Base-by-base conservation (phyloP, 495 filamentous ascomycete species). In the Trichoderma erinaceum region DNA sequence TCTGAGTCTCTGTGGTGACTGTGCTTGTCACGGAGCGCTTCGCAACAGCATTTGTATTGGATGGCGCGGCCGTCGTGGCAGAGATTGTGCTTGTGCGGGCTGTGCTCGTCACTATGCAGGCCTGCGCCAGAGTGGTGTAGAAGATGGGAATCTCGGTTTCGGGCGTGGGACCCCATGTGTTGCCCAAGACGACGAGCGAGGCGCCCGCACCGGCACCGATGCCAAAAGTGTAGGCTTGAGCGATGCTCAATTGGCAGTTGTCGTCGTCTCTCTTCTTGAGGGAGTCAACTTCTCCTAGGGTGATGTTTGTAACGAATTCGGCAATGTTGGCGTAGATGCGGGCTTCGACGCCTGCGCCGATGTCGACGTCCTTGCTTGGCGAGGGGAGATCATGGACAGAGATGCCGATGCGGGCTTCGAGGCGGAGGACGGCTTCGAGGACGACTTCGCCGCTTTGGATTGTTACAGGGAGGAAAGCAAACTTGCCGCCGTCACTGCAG, bases 391-490 rank as follows among this genome's bases (percentile, higher is more conserved):
- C 21, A 23, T 65, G 66, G 27, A 83, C 18, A 46, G 77, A 71
- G 52, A 86, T 69, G 2, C 84, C 84, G 25, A 78, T 78, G 52
- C 80, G 75, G 16, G 81, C 68, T 32, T 79, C 78, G 35, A 85
- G 68, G 18, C 78, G 80, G 1, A 87, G 73, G 13, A 81, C 66
- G 0, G 80, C 85, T 5, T 75, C 78, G 18, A 84, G 74, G 6
- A 81, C 70, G 12, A 77, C 77, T 4, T 75, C 76, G 21, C 76
- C 75, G 38, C 74, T 77, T 67, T 75, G 69, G 16, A 86, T 74
- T 2, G 75, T 81, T 15, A 86, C 80, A 5, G 85, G 84, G 16
- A 87, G 79, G 67, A 87, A 86, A 69, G 86, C 83, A 70, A 83
- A 86, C n/a, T 78, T 68, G 35, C 77, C 85, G 44, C 83, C 83